Evolutionary conservation across 1,284 basidiomycete species (phyloP), one percentile per base, ranked within the genome.

Genomic region (Bondarzewia mesenterica): DNA sequence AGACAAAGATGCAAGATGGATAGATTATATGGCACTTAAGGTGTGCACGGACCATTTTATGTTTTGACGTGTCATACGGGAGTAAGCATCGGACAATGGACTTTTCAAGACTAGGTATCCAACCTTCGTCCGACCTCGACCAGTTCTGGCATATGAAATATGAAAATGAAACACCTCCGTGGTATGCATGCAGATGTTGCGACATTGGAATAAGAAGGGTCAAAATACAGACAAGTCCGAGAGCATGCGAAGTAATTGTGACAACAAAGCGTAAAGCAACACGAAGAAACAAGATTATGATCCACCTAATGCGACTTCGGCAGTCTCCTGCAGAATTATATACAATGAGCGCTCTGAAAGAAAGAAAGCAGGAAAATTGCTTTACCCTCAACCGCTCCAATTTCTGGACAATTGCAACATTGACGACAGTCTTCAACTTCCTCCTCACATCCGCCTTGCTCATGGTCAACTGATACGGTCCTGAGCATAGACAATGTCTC

Each of bases 401-500:
- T 54, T 78, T 80, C 62, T 90, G 84, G 42, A 83, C 78, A n/a
- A 78, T 77, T 2, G 86, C 80, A 20, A 90, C 82, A 60, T 89
- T 91, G 38, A 88, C 80, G 50, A 93, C 81, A 41, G 90, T 92
- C 52, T 80, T 73, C 57, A 95, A 62, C 61, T 77, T 85, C 40
- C 82, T 69, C 53, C 78, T 76, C 50, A 78, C 67, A 50, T 95
- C 91, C 29, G 70, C 74, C 58, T 85, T 85, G 54, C 75, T 83
- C 39, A 86, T 59, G 5, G 82, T 85, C 39, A 87, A 71, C 54
- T 82, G 74, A 65, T 87, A 95, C 4, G 80, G 68, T 15, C 93
- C 95, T 6, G 92, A 94, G 64, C 96, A 99, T 26, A 77, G 73
- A 62, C 95, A 98, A 50, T 88, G 87, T 49, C 82, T 71, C 12